Conservation (phyloP, 139 green algal genomes). For the Limnomonas spitsbergensis region DNA sequence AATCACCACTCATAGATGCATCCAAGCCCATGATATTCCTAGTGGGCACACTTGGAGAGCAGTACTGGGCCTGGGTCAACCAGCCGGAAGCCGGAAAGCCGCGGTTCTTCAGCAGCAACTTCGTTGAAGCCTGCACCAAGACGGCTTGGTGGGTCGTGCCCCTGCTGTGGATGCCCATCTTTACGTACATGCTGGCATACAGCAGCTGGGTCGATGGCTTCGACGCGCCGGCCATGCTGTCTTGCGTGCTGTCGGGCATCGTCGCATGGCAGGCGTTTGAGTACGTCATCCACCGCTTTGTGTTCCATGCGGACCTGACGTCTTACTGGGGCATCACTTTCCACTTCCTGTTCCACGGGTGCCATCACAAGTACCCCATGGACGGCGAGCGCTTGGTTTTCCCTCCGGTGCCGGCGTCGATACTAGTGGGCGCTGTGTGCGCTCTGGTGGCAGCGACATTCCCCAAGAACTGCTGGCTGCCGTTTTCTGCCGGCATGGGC, state of each 20-base stretch:
- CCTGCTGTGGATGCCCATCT: slow-evolving; percentile 80
- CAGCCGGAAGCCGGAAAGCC: slow-evolving; percentile 63
- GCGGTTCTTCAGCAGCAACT: slow-evolving; percentile 72
- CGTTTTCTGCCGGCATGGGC: slow-evolving; percentile 70
- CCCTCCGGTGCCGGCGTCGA: slow-evolving; percentile 71
- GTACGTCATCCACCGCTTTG: slow-evolving; percentile 88
- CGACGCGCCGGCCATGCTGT: not conserved
- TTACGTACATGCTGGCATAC: not conserved
- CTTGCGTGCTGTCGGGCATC: slow-evolving; percentile 48
- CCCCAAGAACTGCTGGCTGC: slow-evolving; percentile 25
- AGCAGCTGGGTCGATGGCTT: slow-evolving; percentile 3
- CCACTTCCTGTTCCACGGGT: slow-evolving; percentile 94
- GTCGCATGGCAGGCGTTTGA: slow-evolving; percentile 83
- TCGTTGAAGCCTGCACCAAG: slow-evolving; percentile 63
- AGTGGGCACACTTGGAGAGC: slow-evolving; percentile 58
- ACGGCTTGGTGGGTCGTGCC: slow-evolving; percentile 88
- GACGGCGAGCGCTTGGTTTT: slow-evolving; percentile 89
- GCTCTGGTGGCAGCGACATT: slow-evolving; percentile 46
- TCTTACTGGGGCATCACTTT: slow-evolving; percentile 68
- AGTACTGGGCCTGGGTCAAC: slow-evolving; percentile 84
- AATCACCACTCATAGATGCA: not conserved
- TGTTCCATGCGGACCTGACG: slow-evolving; percentile 74
- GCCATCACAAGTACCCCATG: slow-evolving; percentile 92
- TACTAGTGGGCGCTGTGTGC: slow-evolving; percentile 46
- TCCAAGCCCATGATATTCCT: slow-evolving; percentile 43